Evolutionary conservation across 768 basidiomycete species (phyloP), one percentile per base, ranked within the genome.

Genomic region (Lyophyllum atratum): DNA sequence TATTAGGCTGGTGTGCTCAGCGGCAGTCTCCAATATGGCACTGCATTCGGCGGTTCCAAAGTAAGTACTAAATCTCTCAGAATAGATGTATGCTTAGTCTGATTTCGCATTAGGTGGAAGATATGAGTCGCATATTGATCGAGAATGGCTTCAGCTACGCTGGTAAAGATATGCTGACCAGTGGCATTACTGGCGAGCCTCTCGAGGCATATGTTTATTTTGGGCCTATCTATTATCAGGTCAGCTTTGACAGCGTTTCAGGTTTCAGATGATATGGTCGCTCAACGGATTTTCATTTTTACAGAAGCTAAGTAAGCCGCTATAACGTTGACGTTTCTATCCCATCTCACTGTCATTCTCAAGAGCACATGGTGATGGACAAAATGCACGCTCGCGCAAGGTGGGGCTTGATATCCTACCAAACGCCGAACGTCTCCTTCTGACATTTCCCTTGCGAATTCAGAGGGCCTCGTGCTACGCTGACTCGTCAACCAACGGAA

Each of bases 351-450:
- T 58, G 52, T 40, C 39, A 22, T 56, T 21, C 14, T 59, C 39
- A 63, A 91, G 87, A 95, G 78, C 95, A 96, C 76, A 98, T 98
- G 96, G 96, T 98, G 49, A 91, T 98, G 89, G 97, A 99, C 81
- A 99, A 99, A 80, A 99, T 99, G 97, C 97, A 99, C 66, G 97
- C 97, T 62, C 89, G 97, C 56, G 95, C 97, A 49, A 89, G 93
- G 93, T 89, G 71, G 65, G 80, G 66, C 49, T 59, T 55, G 45
- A 58, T 9, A 26, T 37, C 44, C 55, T 53, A 25, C 24, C 39
- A 29, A 49, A 44, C 51, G 51, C 48, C 51, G 42, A 52, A 28
- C 19, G 5, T 28, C 40, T 39, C 55, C 33, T 26, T 45, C 34
- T 63, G 55, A 63, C 54, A 25, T 17, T 49, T 43, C 54, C 17